Conservation (phyloP, 1,284 basidiomycete genomes). For the Trichosporon coremiiforme region DNA sequence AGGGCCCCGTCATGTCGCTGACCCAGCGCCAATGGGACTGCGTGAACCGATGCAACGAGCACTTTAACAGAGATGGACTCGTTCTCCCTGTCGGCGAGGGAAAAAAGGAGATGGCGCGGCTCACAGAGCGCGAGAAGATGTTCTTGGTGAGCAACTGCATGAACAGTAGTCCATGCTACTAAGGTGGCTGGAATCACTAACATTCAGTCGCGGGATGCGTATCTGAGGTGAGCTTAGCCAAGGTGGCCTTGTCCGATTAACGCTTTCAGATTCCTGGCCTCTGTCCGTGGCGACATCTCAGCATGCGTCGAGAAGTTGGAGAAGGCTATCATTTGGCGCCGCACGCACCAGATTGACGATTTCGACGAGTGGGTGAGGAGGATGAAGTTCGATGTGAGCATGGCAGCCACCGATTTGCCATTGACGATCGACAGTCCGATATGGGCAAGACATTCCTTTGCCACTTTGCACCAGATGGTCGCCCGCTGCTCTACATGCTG, state of each 20-base stretch:
- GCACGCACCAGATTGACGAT: conserved; percentile 13
- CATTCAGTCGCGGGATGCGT: conserved; percentile 13
- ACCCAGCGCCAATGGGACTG: conserved; percentile 15
- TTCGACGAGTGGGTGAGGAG: conserved; percentile 9
- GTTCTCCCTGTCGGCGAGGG: conserved; percentile 34
- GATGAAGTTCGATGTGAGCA: conserved; percentile 16
- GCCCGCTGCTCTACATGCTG: conserved; percentile 12
- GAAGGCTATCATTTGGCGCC: conserved; percentile 15
- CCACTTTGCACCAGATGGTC: conserved; percentile 9
- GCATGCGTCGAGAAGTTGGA: conserved; percentile 5
- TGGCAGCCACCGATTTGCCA: background rate
- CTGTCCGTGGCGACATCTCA: background rate
- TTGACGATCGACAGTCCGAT: background rate
- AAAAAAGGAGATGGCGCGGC: conserved; percentile 24
- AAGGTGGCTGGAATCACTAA: background rate
- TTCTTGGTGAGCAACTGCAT: conserved; percentile 39
- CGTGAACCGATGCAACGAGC: conserved; percentile 19
- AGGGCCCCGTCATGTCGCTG: conserved; percentile 12
- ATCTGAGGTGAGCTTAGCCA: background rate
- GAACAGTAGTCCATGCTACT: background rate
- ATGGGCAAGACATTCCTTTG: conserved; percentile 18
- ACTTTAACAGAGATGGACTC: conserved; percentile 38
- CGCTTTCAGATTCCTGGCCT: background rate
- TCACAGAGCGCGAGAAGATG: conserved; percentile 50
- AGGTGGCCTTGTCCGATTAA: background rate